Evolutionary conservation across 2,329 filamentous ascomycete species (phyloP).

Genomic region (Grosmannia clavigera): DNA sequence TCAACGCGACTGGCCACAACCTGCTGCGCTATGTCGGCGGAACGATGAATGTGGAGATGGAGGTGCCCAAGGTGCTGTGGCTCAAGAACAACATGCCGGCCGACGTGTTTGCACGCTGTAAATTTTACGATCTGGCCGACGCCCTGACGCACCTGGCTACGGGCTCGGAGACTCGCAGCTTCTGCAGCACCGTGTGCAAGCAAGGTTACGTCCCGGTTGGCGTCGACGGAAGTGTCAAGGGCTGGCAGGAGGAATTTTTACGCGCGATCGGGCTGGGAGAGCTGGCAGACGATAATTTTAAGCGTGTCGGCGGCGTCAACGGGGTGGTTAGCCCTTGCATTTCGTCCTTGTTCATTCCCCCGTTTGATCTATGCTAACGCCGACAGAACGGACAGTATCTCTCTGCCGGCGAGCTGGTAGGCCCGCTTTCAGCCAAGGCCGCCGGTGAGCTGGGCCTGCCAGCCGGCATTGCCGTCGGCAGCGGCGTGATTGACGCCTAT

Average conservation of each 20-base stretch:
- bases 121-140: constrained; percentile 92
- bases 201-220: constrained; percentile 95
- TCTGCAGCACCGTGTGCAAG: constrained; percentile 94
- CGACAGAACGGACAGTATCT: constrained; percentile 77
- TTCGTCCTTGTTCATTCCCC: constrained; percentile 10
- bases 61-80: constrained; percentile 97
- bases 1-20: constrained; percentile 88
- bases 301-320: constrained; percentile 86
- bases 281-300: constrained; percentile 74
- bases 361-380: neutral
- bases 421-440: constrained; percentile 71
- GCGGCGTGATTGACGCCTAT: constrained; percentile 95
- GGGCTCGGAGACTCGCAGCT: constrained; percentile 81
- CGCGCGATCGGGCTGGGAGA: constrained; percentile 76
- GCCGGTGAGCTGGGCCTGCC: constrained; percentile 73
- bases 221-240: constrained; percentile 92
- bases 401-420: constrained; percentile 85
- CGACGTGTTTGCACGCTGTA: constrained; percentile 81
- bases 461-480: constrained; percentile 81
- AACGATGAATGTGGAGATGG: constrained; percentile 99
- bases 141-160: constrained; percentile 91
- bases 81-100: constrained; percentile 96
- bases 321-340: constrained; percentile 67
- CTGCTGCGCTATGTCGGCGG: constrained; percentile 92
- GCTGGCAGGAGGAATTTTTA: constrained; percentile 95